Conservation (phyloP, 192 early-diverging fungal species). For the Coemansia aciculifera region DNA sequence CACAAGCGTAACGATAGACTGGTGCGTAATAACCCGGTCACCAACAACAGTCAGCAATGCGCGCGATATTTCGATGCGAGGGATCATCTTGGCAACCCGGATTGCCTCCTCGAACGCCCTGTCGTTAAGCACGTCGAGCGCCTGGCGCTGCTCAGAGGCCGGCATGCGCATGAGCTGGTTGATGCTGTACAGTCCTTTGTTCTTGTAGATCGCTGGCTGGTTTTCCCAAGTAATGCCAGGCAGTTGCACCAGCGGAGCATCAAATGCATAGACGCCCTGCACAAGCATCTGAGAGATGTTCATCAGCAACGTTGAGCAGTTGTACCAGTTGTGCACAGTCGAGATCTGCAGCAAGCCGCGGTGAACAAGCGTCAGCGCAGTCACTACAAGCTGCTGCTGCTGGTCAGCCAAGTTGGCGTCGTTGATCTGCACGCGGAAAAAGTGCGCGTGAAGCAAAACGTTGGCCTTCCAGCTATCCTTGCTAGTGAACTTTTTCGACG, state of each 20-base stretch:
- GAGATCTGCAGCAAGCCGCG: conserved; percentile 87
- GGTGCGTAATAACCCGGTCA: conserved; percentile 75
- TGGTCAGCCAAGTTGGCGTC: conserved; percentile 52
- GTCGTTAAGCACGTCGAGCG: conserved; percentile 59
- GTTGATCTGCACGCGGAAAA: conserved; percentile 69
- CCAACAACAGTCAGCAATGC: conserved; percentile 83
- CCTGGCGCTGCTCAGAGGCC: conserved; percentile 61
- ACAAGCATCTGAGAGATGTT: conserved; percentile 86
- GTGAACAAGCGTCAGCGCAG: conserved; percentile 71
- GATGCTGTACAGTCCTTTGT: conserved; percentile 55
- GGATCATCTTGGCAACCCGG: conserved; percentile 75
- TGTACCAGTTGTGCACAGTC: conserved; percentile 82
- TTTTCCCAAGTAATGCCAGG: conserved; percentile 73
- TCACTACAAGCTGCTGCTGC: conserved; percentile 74
- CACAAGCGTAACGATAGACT: conserved; percentile 75
- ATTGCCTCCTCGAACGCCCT: conserved; percentile 71
- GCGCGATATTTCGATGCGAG: conserved; percentile 71
- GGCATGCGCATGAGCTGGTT: conserved; percentile 68
- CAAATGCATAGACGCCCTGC: conserved; percentile 81
- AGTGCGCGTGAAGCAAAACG: conserved; percentile 81
- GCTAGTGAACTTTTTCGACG: conserved; percentile 50
- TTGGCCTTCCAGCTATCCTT: conserved; percentile 64
- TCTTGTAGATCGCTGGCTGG: conserved; percentile 64
- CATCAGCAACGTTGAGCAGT: conserved; percentile 67
- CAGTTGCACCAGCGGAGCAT: conserved; percentile 81